Evolutionary conservation across 2,329 filamentous ascomycete genomes (phyloP), one percentile per base, ranked within the genome.

Genomic region (Phyllosticta citribraziliensis): DNA sequence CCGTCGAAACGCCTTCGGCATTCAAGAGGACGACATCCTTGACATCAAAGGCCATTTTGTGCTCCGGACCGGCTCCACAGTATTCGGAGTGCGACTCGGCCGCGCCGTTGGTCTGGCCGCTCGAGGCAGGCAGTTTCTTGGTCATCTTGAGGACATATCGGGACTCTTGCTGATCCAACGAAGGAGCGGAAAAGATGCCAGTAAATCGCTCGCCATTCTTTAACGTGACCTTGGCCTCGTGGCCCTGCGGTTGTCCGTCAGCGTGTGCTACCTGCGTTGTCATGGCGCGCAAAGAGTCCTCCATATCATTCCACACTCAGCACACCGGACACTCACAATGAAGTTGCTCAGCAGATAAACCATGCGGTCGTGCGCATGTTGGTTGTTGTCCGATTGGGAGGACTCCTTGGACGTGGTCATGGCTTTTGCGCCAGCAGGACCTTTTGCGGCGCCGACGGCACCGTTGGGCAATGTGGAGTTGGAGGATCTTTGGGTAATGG

Each of bases 121-220:
- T 72, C 27, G 70, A 72, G 19, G 72, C 67, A 53, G 74, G 71
- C 61, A 77, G 70, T 65, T 79, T 80, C 69, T 82, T 83, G 33
- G 84, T 82, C 85, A 88, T 88, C 72, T 87, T 88, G 66, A 87
- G 76, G 27, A 80, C 74, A 67, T 87, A 82, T 19, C 79, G 78
- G 55, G 80, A 75, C 64, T 83, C 80, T 64, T 71, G 75, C 4
- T 78, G 70, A 59, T 83, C 80, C 25, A 82, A 70, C 9, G 76
- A 77, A 12, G 79, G 80, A 53, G 80, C 81, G 51, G 82, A 84
- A 67, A 86, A 82, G 40, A 87, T 80, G 61, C 84, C 85, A 9
- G 77, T 79, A 69, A 81, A 86, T 60, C 79, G 80, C 55, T 86
- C 84, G 66, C 84, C 84, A 67, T 76, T 82, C 67, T 82, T 84